Percentiles rank a stretch among this genome's conserved stretches.
Conservation (phyloP, 805 yeast species). For the Yamadazyma paraphyllophila region DNA sequence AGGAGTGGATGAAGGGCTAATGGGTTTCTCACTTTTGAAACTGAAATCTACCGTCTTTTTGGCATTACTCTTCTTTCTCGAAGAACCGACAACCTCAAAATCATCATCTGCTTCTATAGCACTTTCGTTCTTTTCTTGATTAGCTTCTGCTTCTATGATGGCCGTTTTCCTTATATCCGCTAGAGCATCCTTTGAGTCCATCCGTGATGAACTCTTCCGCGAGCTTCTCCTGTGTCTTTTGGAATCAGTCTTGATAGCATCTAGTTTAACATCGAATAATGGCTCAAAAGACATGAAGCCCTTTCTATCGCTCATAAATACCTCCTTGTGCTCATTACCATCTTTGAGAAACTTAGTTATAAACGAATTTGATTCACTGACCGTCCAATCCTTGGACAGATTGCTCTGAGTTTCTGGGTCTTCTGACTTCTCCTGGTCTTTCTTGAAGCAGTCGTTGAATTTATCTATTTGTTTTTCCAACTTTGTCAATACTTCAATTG, state of each 20-base stretch:
- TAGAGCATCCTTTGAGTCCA: constrained; percentile 16
- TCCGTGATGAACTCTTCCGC: constrained; percentile 21
- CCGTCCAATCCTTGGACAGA: constrained; percentile 20
- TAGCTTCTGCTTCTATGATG: constrained; percentile 6
- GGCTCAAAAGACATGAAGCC: constrained; percentile 36
- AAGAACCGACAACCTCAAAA: constrained; percentile 27
- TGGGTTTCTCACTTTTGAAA: neutral
- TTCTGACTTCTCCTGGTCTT: neutral
- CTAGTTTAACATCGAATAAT: constrained; percentile 30
- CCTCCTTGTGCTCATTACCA: constrained; percentile 23
- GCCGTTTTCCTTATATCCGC: constrained; percentile 24
- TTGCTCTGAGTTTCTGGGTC: too few species aligned
- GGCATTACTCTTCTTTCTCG: constrained; percentile 11
- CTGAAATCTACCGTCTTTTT: constrained; percentile 8
- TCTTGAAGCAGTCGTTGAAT: constrained; percentile 27
- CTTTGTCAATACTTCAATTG: constrained; percentile 22
- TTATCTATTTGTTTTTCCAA: constrained; percentile 28
- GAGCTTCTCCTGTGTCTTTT: constrained; percentile 20
- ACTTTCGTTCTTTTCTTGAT: constrained; percentile 15
- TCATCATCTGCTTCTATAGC: constrained; percentile 20
- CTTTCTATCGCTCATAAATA: constrained; percentile 33
- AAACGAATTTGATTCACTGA: constrained; percentile 16
- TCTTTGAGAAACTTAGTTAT: constrained; percentile 22
- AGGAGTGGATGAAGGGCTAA: neutral
- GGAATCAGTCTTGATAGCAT: constrained; percentile 15